Base-by-base conservation (phyloP, 192 early-diverging fungal species). In the Glomus cerebriforme region DNA sequence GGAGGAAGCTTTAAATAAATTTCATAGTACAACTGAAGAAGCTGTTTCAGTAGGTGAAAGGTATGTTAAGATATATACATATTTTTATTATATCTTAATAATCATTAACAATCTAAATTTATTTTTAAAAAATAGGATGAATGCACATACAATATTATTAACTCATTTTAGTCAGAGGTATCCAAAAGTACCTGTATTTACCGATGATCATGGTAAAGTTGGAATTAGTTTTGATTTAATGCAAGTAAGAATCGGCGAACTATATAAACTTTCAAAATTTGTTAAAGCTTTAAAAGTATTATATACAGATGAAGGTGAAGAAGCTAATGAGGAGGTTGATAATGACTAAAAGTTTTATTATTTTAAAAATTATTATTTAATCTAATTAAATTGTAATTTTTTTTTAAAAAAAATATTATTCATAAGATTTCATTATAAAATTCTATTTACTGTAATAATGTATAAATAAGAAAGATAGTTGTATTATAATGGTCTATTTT, bases 101-200 rank as follows among this genome's bases (percentile, higher is more conserved):
- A n/a, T n/a, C n/a, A 10, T 49, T 32, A 19, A 26, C 58, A 13
- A 6, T 37, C 0, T 58, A 73, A 39, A 19, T 34, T 32, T 73
- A 58, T 24, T 35, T 39, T 59, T 65, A 62, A 27, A 34, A 2
- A 24, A 12, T 79, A 92, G 93, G 13, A 98, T 98, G 96, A 88
- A 91, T 5, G 95, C 96, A 27, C 87, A 91, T 65, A 90, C 91
- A 74, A 87, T 95, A 22, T 80, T 99, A 37, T 83, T 99, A 58
- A 99, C 96, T 37, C 98, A 99, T 79, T 99, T 99, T 82, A 96
- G 95, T 79, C 96, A 98, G 83, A 89, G 98, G 17, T 99, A 97
- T 82, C 93, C 95, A 3, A 96, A 94, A 82, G 84, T 95, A n/a
- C 95, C 93, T 0, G 64, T 79, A 31, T 88, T 92, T 15, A 67